These are phyloP conservation scores for Pestalotiopsis sp. DNA, from an alignment of 2,329 filamentous ascomycete species.

Conservation along the genomic window DNA sequence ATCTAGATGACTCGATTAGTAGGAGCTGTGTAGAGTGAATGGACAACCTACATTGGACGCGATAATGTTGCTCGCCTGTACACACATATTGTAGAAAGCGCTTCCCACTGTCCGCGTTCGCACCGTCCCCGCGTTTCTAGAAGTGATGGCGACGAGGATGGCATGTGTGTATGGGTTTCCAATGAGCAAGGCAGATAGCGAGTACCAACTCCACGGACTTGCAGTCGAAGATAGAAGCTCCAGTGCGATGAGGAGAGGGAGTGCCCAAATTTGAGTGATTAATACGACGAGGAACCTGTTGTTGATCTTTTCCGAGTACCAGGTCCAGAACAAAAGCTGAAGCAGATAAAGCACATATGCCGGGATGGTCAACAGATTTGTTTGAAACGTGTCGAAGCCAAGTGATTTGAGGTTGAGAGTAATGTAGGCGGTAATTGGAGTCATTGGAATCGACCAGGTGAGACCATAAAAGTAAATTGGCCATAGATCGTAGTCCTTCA, in stretches of 20 bases:
- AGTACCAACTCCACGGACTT: slow-evolving; percentile 49
- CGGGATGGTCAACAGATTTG: slow-evolving; percentile 58
- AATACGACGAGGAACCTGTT: slow-evolving; percentile 27
- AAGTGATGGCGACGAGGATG: slow-evolving; percentile 58
- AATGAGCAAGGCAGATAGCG: slow-evolving; percentile 45
- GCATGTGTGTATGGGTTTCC: slow-evolving; percentile 49
- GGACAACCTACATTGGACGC: slow-evolving; percentile 37
- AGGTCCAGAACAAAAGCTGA: slow-evolving; percentile 45
- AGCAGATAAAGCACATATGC: slow-evolving; percentile 42
- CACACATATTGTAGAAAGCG: slow-evolving; percentile 62
- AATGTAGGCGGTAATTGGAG: slow-evolving; percentile 23
- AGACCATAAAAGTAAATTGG: slow-evolving; percentile 52
- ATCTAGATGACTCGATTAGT: slow-evolving; percentile 20
- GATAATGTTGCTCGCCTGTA: slow-evolving; percentile 47
- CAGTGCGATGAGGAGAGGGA: slow-evolving; percentile 54
- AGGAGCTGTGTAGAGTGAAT: not conserved
- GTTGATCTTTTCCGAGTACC: slow-evolving; percentile 47
- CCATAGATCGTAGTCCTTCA: slow-evolving; percentile 61
- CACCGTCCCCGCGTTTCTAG: slow-evolving; percentile 64
- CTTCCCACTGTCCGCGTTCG: slow-evolving; percentile 63
- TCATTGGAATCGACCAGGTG: slow-evolving; percentile 28
- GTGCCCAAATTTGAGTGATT: slow-evolving; percentile 52
- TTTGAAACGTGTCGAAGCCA: slow-evolving; percentile 22
- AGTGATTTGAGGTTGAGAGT: slow-evolving; percentile 21
- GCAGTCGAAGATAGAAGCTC: slow-evolving; percentile 36